Conservation (phyloP, 2,329 filamentous ascomycete species). For the Sordariomycetes sp. region DNA sequence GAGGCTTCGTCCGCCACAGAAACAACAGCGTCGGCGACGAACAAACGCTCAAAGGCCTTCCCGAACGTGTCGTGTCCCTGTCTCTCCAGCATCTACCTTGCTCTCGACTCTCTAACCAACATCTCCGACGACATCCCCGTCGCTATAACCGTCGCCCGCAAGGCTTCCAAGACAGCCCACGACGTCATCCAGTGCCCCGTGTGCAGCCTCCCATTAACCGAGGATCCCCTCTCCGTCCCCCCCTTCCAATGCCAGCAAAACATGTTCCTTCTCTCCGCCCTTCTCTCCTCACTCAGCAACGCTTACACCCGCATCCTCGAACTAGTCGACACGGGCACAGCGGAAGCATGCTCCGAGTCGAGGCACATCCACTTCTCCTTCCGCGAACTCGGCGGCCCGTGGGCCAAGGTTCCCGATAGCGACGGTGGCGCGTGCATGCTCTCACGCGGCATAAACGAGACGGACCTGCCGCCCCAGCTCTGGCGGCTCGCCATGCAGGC, state of each 20-base stretch:
- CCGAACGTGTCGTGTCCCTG: conserved; percentile 28
- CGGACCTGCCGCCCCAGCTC: conserved; percentile 35
- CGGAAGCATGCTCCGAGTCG: conserved; percentile 28
- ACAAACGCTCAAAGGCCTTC: background rate
- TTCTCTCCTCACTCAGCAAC: conserved; percentile 46
- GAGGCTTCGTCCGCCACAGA: background rate
- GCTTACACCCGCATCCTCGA: conserved; percentile 44
- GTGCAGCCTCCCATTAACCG: conserved; percentile 29
- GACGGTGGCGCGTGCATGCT: conserved; percentile 13
- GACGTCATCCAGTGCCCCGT: conserved; percentile 37
- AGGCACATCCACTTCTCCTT: conserved; percentile 33
- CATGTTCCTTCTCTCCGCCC: conserved; percentile 45
- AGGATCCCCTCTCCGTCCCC: conserved; percentile 21
- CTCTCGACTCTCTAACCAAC: conserved; percentile 36
- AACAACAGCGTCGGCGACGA: background rate
- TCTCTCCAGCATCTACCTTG: conserved; percentile 36
- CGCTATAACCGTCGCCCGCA: conserved; percentile 36
- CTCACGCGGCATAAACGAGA: conserved; percentile 23
- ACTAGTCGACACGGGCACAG: conserved; percentile 42
- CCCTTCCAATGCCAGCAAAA: conserved; percentile 44
- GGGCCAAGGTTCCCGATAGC: conserved; percentile 22
- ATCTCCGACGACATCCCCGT: conserved; percentile 31
- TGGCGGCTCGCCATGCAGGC: conserved; percentile 45
- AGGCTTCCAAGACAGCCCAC: conserved; percentile 36
- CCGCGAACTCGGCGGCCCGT: conserved; percentile 35